Conservation (phyloP, 345 rosid species). For the Euclidium syriacum region DNA sequence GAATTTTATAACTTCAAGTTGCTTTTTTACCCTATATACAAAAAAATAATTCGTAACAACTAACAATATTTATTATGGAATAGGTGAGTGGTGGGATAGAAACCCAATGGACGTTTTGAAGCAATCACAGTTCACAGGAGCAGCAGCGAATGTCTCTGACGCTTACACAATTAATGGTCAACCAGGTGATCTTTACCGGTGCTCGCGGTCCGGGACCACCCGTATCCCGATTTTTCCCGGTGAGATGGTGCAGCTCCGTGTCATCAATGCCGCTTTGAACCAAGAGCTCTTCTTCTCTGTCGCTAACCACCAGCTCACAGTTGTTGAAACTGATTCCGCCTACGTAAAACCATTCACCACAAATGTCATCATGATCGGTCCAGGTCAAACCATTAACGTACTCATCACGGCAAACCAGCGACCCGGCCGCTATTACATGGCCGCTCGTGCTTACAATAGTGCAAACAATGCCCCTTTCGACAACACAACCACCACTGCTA, state of each 20-base stretch:
- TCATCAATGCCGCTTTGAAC: conserved; percentile 70
- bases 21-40: no score
- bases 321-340: conserved; percentile 52
- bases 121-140: conserved; percentile 56
- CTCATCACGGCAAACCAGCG: conserved; percentile 45
- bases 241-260: conserved; percentile 55
- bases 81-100: conserved; percentile 92
- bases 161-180: conserved; percentile 91
- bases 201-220: conserved; percentile 35
- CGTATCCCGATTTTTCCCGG: conserved; percentile 45
- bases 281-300: conserved; percentile 63
- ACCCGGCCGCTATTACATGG: conserved; percentile 73
- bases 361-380: conserved; percentile 52
- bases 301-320: conserved; percentile 59
- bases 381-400: conserved; percentile 68
- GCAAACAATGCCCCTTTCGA: conserved; percentile 64
- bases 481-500: conserved; percentile 85
- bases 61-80: neutral
- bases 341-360: conserved; percentile 65
- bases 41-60: no score
- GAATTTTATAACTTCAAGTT: neutral
- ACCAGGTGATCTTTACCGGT: conserved; percentile 86
- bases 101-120: conserved; percentile 67
- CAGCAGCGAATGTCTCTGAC: conserved; percentile 69
- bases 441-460: conserved; percentile 54